These are phyloP conservation scores for Ustilago lituana DNA, from an alignment of 1,284 basidiomycete species.

Conservation along the genomic window DNA sequence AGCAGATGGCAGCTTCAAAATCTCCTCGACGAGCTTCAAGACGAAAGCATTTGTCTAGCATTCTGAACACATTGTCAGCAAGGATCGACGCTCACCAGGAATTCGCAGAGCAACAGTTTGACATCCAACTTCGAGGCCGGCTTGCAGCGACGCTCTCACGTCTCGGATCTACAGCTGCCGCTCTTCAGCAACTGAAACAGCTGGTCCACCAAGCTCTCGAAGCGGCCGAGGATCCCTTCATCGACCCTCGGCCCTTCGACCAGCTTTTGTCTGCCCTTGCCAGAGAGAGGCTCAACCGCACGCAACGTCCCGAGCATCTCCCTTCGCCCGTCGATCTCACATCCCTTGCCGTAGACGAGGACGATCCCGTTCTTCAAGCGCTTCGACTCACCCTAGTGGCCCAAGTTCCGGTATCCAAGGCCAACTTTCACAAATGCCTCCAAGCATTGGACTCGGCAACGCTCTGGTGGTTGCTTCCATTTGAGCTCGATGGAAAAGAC, in stretches of 20 bases:
- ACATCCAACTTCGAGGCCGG: constrained; percentile 22
- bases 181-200: constrained; percentile 5
- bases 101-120: not conserved
- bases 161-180: constrained; percentile 17
- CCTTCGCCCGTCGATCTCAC: constrained; percentile 33
- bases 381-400: constrained; percentile 25
- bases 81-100: not conserved
- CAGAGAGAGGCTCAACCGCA: constrained; percentile 1
- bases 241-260: constrained; percentile 43
- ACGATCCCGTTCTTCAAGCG: constrained; percentile 28
- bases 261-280: constrained; percentile 33
- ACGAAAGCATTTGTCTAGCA: constrained; percentile 4
- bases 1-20: constrained; percentile 24
- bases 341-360: constrained; percentile 1
- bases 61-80: constrained; percentile 6
- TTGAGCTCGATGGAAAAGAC: constrained; percentile 19
- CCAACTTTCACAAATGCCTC: constrained; percentile 28
- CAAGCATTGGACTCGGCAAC: constrained; percentile 30
- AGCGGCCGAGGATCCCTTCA: not conserved
- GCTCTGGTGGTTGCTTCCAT: constrained; percentile 39
- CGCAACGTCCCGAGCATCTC: constrained; percentile 1
- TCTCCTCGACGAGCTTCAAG: not conserved
- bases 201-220: constrained; percentile 6
- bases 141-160: constrained; percentile 28
- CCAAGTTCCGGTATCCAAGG: constrained; percentile 22